Conservation (phyloP, 352 stramenopile genomes). For the Phytophthora litchii region DNA sequence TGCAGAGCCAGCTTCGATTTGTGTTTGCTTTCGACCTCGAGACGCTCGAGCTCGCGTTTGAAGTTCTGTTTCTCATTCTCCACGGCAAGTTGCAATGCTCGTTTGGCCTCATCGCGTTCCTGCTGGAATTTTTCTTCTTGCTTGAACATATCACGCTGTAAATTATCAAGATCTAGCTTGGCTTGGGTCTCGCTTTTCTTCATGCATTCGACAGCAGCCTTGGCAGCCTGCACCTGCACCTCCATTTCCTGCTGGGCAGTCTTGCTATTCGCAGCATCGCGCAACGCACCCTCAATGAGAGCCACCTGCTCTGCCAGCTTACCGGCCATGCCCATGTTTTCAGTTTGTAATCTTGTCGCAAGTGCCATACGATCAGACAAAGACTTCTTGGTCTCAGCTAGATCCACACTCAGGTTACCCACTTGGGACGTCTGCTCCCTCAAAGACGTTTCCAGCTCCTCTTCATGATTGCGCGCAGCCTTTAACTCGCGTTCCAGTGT, state of each 20-base stretch:
- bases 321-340: conserved; percentile 86
- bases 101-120: conserved; percentile 41
- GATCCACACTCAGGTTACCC: conserved; percentile 70
- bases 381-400: conserved; percentile 83
- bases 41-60: conserved; percentile 59
- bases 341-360: conserved; percentile 79
- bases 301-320: conserved; percentile 82
- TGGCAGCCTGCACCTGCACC: conserved; percentile 58
- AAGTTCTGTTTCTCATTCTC: conserved; percentile 48
- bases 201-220: conserved; percentile 55
- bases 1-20: conserved; percentile 88
- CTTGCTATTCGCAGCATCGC: conserved; percentile 55
- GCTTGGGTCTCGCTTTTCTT: conserved; percentile 35
- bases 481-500: conserved; percentile 45
- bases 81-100: conserved; percentile 46
- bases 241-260: conserved; percentile 53
- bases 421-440: conserved; percentile 63
- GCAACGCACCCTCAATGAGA: conserved; percentile 70
- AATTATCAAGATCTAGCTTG: conserved; percentile 51
- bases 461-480: conserved; percentile 41
- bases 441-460: conserved; percentile 53
- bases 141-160: conserved; percentile 55
- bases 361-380: conserved; percentile 85
- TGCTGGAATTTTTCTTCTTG: conserved; percentile 33
- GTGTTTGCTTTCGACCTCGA: conserved; percentile 81